Evolutionary conservation across 805 yeast genomes (phyloP).

Genomic region (Candida golubevii): DNA sequence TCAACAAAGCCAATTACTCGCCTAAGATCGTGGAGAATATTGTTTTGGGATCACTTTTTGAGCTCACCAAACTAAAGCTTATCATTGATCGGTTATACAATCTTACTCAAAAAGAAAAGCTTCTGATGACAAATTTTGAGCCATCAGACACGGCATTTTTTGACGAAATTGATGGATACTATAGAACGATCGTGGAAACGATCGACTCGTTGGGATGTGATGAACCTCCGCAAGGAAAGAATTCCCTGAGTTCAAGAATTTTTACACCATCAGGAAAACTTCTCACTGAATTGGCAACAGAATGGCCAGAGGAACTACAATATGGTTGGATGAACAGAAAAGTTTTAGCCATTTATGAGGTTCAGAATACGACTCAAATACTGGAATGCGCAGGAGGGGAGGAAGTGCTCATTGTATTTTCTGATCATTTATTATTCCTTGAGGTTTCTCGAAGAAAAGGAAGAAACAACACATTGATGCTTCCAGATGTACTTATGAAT

Average conservation of each 20-base stretch:
- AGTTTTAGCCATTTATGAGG: constrained; percentile 69
- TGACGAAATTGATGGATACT: constrained; percentile 35
- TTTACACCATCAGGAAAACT: constrained; percentile 91
- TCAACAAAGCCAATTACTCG: constrained; percentile 29
- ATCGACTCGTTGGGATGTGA: constrained; percentile 80
- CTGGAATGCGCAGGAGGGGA: constrained; percentile 10
- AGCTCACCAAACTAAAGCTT: constrained; percentile 65
- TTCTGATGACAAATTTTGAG: constrained; percentile 18
- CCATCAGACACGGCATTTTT: constrained; percentile 17
- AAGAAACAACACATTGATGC: constrained; percentile 47
- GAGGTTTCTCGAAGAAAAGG: constrained; percentile 45
- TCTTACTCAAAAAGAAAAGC: constrained; percentile 42
- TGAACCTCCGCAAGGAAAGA: constrained; percentile 20
- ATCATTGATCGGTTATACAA: constrained; percentile 59
- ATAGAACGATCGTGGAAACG: constrained; percentile 53
- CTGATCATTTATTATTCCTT: constrained; percentile 71
- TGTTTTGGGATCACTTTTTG: constrained; percentile 60
- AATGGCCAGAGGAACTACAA: constrained; percentile 85
- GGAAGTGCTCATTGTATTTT: constrained; percentile 70
- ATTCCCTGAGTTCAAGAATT: constrained; percentile 37
- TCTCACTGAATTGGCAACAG: constrained; percentile 73
- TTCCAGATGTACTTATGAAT: constrained; percentile 80
- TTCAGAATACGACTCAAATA: constrained; percentile 20
- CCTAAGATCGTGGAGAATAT: constrained; percentile 37
- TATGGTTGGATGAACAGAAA: constrained; percentile 86